These are phyloP conservation scores for Lichina pygmaea DNA, from an alignment of 495 filamentous ascomycete genomes.

Conservation along the genomic window DNA sequence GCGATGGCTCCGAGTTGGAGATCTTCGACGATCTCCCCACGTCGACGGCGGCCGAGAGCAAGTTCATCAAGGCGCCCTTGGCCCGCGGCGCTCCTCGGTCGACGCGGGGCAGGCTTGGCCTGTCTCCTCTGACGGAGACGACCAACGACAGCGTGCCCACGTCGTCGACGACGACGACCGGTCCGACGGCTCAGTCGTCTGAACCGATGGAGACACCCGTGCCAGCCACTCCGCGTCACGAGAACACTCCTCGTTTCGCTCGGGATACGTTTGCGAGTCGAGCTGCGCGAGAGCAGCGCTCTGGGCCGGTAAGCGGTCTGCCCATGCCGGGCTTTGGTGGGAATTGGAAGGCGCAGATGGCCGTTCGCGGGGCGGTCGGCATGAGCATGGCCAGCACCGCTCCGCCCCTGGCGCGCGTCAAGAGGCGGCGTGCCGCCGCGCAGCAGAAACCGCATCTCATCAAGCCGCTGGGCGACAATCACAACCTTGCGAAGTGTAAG, in stretches of 20 bases:
- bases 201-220: conserved; percentile 24
- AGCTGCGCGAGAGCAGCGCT: conserved; percentile 67
- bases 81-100: conserved; percentile 38
- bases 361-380: conserved; percentile 5
- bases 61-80: conserved; percentile 55
- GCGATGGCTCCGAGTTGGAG: conserved; percentile 77
- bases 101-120: conserved; percentile 28
- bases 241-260: conserved; percentile 56
- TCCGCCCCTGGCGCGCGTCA: conserved; percentile 5
- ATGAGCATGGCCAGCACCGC: neutral
- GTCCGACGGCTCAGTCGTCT: conserved; percentile 7
- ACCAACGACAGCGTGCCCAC: neutral
- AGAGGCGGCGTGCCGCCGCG: conserved; percentile 29
- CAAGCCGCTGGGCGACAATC: conserved; percentile 34
- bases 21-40: conserved; percentile 88
- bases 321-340: conserved; percentile 9
- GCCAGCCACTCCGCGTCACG: conserved; percentile 23
- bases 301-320: conserved; percentile 28
- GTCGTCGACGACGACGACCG: conserved; percentile 3
- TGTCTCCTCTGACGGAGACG: conserved; percentile 13
- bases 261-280: conserved; percentile 77
- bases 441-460: conserved; percentile 42
- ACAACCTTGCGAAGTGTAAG: conserved; percentile 41
- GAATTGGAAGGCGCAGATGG: conserved; percentile 57
- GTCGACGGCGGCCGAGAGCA: conserved; percentile 52